phyloP scores from a whole-genome alignment of 1,139 yeast genomes.

The Pichiaceae sp. region DNA sequence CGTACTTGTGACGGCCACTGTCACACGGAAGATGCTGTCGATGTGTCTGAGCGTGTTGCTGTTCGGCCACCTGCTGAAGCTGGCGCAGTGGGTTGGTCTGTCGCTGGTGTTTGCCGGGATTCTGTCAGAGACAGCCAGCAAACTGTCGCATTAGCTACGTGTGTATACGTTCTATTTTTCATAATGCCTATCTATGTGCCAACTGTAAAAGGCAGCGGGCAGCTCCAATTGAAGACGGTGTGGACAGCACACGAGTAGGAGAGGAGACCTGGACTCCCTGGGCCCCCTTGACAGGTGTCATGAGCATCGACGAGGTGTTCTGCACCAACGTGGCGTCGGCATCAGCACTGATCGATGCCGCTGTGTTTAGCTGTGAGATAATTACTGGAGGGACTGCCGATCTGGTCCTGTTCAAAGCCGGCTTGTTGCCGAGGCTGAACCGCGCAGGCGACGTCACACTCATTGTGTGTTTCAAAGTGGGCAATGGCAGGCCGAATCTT shows the following conservation, averaged over 20 bases:
- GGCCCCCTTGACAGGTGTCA: conserved; percentile 6
- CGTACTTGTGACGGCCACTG: conserved; percentile 84
- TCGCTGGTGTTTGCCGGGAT: conserved; percentile 76
- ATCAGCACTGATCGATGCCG: conserved; percentile 3
- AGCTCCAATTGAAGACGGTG: conserved; percentile 42
- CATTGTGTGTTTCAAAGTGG: not conserved
- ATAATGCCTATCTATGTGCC: conserved; percentile 21
- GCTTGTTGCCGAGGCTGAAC: conserved; percentile 8
- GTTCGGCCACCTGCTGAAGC: conserved; percentile 65
- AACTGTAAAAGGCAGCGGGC: conserved; percentile 37
- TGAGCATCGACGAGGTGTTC: conserved; percentile 2
- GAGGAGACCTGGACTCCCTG: conserved; percentile 7
- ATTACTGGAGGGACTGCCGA: not conserved
- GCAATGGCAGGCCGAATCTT: not conserved
- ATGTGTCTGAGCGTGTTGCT: conserved; percentile 83
- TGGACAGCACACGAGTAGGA: too few relatives aligned
- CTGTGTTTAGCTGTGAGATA: not conserved
- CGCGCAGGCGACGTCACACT: conserved; percentile 20
- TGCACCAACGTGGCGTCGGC: conserved; percentile 10
- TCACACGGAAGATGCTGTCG: conserved; percentile 91
- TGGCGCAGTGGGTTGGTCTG: conserved; percentile 73
- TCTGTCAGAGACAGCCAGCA: conserved; percentile 54
- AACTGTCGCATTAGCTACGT: conserved; percentile 16
- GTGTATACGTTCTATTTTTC: not conserved
- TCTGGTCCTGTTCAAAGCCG: too few relatives aligned